Base-by-base conservation (phyloP, 2,329 filamentous ascomycete genomes). In the Volutella citrinella region DNA sequence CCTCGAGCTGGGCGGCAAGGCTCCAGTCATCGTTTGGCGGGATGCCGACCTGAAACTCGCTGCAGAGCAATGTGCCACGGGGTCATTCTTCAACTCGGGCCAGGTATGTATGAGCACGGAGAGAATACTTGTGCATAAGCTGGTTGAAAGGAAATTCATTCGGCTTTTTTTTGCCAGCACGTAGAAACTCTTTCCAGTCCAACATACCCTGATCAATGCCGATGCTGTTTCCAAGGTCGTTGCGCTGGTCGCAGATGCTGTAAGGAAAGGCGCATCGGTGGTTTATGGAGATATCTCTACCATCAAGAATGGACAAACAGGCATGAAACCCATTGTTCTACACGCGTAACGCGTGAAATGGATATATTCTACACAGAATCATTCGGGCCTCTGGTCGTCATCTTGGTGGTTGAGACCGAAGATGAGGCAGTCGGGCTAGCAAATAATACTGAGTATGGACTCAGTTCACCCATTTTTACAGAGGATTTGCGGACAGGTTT, bases 21-120 rank as follows among this genome's bases (percentile, higher is more conserved):
- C 84, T 1, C 79, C 80, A 0, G 80, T 84, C 3, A 82, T 95
- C 40, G 80, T 95, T 1, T 79, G 84, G 58, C 81, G 86, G 31
- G 88, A 95, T 58, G 87, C 88, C 11, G 76, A 95, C 52, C 56
- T 95, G 24, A 72, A 84, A 18, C 69, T 77, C 17, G 87, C 88
- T 0, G 88, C 85, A 0, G 59, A 69, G 11, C 74, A 80, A 49
- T 86, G 82, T 48, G 78, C 78, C 0, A 57, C 84, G 3, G 87
- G 87, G 5, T 70, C 85, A 0, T 89, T 90, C 54, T 52, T 87
- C 40, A 76, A 91, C 57, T 69, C 70, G 3, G 88, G 88, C 0
- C 88, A 95, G 64, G 79, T 93, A 27, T 94, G 88, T 70, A 93
- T 94, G 87, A 74, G 76, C 14, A 93, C 87, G 0, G 87, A 94